phyloP scores from a whole-genome alignment of 495 filamentous ascomycete genomes.

The Parathielavia hyrcaniae region DNA sequence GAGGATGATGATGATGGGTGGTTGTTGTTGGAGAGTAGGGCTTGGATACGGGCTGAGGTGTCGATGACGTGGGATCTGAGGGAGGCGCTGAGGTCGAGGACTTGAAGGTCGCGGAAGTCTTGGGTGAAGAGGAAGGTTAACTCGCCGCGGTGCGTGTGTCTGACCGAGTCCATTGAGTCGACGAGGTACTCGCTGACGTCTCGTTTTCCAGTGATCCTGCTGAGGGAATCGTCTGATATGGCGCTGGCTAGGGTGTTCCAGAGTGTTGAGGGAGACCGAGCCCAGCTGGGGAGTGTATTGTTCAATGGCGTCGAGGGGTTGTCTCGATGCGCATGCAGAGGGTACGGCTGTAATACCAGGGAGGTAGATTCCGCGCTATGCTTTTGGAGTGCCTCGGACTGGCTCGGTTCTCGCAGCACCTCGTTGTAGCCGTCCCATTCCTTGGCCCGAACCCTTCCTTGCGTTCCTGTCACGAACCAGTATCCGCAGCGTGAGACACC shows the following conservation, averaged over 20 bases:
- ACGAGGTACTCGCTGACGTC: constrained; percentile 46
- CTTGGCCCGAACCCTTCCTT: constrained; percentile 46
- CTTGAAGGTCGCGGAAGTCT: constrained; percentile 60
- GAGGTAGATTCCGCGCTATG: constrained; percentile 34
- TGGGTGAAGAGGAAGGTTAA: constrained; percentile 52
- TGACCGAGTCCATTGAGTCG: constrained; percentile 39
- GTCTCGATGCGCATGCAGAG: constrained; percentile 14
- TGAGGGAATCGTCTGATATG: constrained; percentile 44
- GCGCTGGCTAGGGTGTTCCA: constrained; percentile 46
- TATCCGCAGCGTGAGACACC: constrained; percentile 49
- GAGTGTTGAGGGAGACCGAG: constrained; percentile 20
- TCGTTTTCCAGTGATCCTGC: constrained; percentile 42
- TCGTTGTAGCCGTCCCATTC: constrained; percentile 56
- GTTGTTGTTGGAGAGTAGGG: constrained; percentile 16
- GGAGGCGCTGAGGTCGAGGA: constrained; percentile 47
- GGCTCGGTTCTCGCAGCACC: constrained; percentile 36
- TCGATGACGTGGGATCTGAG: constrained; percentile 24
- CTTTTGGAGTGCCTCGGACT: constrained; percentile 34
- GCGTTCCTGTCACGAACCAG: constrained; percentile 48
- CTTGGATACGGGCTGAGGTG: constrained; percentile 31
- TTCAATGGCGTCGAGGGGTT: background rate
- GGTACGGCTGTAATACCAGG: constrained; percentile 37
- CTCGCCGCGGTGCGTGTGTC: constrained; percentile 17
- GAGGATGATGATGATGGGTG: background rate
- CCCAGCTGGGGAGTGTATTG: constrained; percentile 2